Base-by-base conservation (phyloP, 179 eudicot species). In the Drosera spatulata region DNA sequence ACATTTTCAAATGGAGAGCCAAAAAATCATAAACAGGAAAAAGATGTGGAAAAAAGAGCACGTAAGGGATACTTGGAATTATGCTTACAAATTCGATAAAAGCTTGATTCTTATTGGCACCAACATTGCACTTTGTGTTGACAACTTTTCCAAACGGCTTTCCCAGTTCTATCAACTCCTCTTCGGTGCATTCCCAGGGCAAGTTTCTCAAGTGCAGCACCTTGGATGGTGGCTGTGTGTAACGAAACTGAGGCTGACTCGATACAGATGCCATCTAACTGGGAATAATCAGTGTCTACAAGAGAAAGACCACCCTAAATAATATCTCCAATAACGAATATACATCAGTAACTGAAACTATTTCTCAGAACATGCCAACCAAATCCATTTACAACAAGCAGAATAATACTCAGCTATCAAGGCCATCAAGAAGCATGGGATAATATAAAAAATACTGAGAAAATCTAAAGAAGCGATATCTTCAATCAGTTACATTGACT, bases 151-250 rank as follows among this genome's bases (percentile, higher is more conserved):
- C 99, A 67, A 94, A 94, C 22, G 96, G 99, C 72, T 85, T 90
- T 62, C 95, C 99, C 61, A 94, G 66, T 74, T 90, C 97, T 60
- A 94, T 71, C 59, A 94, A 77, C 70, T 94, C 99, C 76, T 94
- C 99, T 66, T 90, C 95, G 2, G 84, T 73, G 68, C 99, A 94
- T 71, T 94, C 99, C 99, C 99, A 94, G 41, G 99, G 99, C 81
- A 94, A 75, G 73, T 90, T 94, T 76, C 99, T 80, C 84, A 94
- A 76, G 71, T 94, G 99, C 60, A 90, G 97, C 66, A 94, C 99
- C 84, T 94, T 94, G 3, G 99, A 94, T 13, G 99, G 99, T 58
- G 97, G 80, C 71, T 94, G 99, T 40, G 99, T 90, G 83, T 87
- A 90, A 52, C 95, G 97, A 51, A 94, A 94, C 80, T 90, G 99